Base-by-base conservation (phyloP, 2,329 filamentous ascomycete species). In the Coleophoma eucalyptorum region DNA sequence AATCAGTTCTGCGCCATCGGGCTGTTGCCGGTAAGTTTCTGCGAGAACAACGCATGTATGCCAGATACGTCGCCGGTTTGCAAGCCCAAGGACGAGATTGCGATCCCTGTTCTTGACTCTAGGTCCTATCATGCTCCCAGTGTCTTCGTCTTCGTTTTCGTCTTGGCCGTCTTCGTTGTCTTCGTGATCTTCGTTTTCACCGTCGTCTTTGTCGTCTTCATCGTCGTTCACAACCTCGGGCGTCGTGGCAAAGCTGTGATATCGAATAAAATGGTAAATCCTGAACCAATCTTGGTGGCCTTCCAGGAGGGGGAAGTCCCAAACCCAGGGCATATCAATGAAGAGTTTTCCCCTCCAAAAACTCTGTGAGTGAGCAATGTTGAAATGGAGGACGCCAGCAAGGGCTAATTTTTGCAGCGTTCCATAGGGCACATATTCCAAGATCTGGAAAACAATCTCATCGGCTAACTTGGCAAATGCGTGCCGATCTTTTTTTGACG, bases 331-430 rank as follows among this genome's bases (percentile, higher is more conserved):
- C 37, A 57, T 52, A 20, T 55, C 55, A 21, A 55, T 35, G 13
- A 26, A 19, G 18, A 53, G 37, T 38, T 55, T 57, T 10, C 51
- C 47, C 40, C 54, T 53, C 55, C 53, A 57, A 49, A 55, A 57
- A 1, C 43, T 16, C 5, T 47, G 49, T 15, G 47, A 26, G 18
- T 50, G 35, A 3, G 33, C 19, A 19, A 57, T 40, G 2, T 34
- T 8, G 26, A 52, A 44, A 3, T 43, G 42, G n/a, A 47, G 19
- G 6, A 55, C 43, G 10, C 50, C 46, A 2, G 55, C 55, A 19
- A 51, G 46, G 2, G 44, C 43, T 38, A 57, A 42, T 7, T 7
- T 16, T 37, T 49, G 46, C 15, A 55, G 41, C 11, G 26, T 12
- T 15, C n/a, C 5, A 49, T 54, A 48, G 5, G 50, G 41, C 2